Evolutionary conservation across 2,329 filamentous ascomycete genomes (phyloP), one percentile per base, ranked within the genome.

Genomic region (Epichloe uncinata): DNA sequence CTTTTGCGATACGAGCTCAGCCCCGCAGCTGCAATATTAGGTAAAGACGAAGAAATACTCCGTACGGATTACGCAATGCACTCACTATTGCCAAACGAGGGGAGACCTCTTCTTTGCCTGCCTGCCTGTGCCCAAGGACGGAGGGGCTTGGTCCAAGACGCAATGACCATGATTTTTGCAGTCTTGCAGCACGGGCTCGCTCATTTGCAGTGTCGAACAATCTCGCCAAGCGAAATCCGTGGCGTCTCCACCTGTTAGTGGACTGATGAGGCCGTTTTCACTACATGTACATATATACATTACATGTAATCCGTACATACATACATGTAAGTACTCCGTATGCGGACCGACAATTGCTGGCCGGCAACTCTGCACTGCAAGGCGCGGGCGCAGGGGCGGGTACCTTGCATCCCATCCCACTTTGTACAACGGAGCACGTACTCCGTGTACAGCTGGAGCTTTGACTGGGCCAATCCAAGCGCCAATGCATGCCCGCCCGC

Each of bases 401-500:
- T 50, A 50, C 49, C 49, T 50, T 50, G 45, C 49, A 38, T 47
- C 37, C 9, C 42, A 18, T 38, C 37, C n/a, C 15, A n/a, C 16
- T 26, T 6, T 22, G 22, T 26, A 26, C 22, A 26, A 26, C 7
- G 7, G 22, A 26, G 7, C 2, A 26, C 26, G 26, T 26, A 26
- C 26, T 26, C 22, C 7, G 2, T 7, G 22, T 26, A 26, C 26
- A 26, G 26, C 26, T 26, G 26, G 26, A n/a, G 37, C 15, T 16
- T 18, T 7, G 15, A 16, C 15, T 18, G n/a, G 7, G 3, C 11
- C 7, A 16, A n/a, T 15, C 36, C 13, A 15, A 15, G 15, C 36
- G 3, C 36, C 15, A 15, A 8, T n/a, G 8, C 16, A n/a, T 18
- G 11, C 9, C 7, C 9, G 7, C n/a, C n/a, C 3, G n/a, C 15